A percentile compares a stretch with the other conserved stretches of the same genome.
Evolutionary conservation across 305 asterid genomes (phyloP).

Genomic region (Fraxinus albicans): DNA sequence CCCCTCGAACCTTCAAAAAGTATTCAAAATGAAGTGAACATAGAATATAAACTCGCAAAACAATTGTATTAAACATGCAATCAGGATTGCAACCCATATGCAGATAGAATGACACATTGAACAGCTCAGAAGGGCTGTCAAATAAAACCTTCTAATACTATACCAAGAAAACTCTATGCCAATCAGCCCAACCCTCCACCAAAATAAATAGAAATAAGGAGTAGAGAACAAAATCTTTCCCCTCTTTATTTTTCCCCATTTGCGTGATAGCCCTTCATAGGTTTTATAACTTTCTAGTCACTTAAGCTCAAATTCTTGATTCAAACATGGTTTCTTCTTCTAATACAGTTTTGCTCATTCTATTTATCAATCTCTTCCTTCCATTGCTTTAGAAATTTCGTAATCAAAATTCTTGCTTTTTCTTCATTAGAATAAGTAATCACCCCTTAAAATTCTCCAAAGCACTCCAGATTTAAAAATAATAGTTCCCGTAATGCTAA

Average conservation of each 20-base stretch:
- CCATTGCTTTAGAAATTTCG: background rate
- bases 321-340: background rate
- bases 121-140: background rate
- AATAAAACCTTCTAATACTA: background rate
- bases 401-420: background rate
- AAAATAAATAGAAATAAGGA: background rate
- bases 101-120: background rate
- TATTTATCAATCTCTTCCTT: background rate
- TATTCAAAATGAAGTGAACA: slow-evolving; percentile 13
- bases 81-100: background rate
- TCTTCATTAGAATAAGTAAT: background rate
- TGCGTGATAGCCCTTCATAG: background rate
- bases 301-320: background rate
- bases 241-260: background rate
- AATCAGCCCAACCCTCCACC: background rate
- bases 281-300: background rate
- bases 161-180: background rate
- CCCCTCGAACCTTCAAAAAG: slow-evolving; percentile 76
- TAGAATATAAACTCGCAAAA: slow-evolving; percentile 17
- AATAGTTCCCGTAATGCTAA: background rate
- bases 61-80: background rate
- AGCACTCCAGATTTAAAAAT: background rate
- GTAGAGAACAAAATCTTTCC: background rate
- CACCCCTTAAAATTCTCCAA: background rate
- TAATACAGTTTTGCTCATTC: background rate